Evolutionary conservation across 2,329 filamentous ascomycete species (phyloP).

Genomic region (Pestalotiopsis sp.): DNA sequence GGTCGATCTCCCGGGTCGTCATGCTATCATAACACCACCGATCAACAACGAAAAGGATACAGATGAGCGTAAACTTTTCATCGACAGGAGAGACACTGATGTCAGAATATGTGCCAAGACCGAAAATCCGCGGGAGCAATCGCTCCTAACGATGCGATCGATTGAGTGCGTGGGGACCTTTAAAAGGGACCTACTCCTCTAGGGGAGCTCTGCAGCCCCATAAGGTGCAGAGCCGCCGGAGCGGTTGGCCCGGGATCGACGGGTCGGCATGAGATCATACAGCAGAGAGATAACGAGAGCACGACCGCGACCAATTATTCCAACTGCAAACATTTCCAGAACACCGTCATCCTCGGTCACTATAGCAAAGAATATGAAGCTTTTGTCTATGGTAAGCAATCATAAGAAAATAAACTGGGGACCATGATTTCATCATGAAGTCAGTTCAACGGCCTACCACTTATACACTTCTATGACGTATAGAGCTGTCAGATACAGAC

Average conservation of each 20-base stretch:
- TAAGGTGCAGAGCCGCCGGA: slow-evolving; percentile 6
- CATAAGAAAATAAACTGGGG: not conserved
- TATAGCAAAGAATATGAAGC: not conserved
- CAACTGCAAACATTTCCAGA: too few species aligned
- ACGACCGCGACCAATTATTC: too few species aligned
- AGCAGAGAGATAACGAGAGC: not conserved
- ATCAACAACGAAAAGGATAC: not conserved
- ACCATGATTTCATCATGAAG: slow-evolving; percentile 8
- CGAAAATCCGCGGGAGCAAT: not conserved
- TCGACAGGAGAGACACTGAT: not conserved
- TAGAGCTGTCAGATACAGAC: not conserved
- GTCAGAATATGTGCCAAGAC: not conserved
- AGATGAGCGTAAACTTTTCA: not conserved
- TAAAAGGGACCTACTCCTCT: not conserved
- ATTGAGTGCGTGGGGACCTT: not conserved
- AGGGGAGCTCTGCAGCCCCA: not conserved
- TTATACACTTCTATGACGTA: slow-evolving; percentile 8
- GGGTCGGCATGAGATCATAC: not conserved
- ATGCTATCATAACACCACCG: not conserved
- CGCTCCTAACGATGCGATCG: not conserved
- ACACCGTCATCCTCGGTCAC: too few species aligned
- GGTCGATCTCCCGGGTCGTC: not conserved
- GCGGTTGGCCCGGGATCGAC: not conserved
- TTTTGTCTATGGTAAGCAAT: not conserved
- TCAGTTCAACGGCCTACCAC: not conserved